Percentiles rank a stretch among this genome's conserved stretches.
Evolutionary conservation across 306 rosid genomes (phyloP).

Genomic region (Vigna nakashimae): DNA sequence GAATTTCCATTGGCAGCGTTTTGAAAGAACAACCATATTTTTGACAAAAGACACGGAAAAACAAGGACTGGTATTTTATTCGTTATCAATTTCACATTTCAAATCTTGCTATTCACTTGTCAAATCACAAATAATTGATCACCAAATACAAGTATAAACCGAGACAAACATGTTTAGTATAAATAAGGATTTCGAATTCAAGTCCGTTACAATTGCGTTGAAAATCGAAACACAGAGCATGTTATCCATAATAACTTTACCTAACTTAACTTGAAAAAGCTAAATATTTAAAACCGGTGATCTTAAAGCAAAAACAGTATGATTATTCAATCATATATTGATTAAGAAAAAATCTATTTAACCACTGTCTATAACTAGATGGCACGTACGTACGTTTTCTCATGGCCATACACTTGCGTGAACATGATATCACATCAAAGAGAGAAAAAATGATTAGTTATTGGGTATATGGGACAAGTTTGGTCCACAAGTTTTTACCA

Average conservation of each 20-base stretch:
- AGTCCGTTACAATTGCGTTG: background rate
- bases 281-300: background rate
- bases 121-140: background rate
- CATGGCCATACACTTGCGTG: background rate
- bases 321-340: background rate
- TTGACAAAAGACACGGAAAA: background rate
- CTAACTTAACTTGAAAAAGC: background rate
- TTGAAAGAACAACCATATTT: background rate
- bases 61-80: background rate
- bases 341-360: background rate
- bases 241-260: background rate
- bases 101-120: background rate
- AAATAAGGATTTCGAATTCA: slow-evolving; percentile 3
- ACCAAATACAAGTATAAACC: background rate
- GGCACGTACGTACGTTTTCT: background rate
- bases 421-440: background rate
- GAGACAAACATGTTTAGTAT: background rate
- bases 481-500: slow-evolving; percentile 16
- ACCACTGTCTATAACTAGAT: background rate
- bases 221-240: background rate
- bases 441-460: background rate
- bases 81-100: background rate
- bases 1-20: background rate
- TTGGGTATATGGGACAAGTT: background rate
- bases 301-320: background rate